Conservation (phyloP, 73 alveolate species). For the Vitrella brassicaformis region DNA sequence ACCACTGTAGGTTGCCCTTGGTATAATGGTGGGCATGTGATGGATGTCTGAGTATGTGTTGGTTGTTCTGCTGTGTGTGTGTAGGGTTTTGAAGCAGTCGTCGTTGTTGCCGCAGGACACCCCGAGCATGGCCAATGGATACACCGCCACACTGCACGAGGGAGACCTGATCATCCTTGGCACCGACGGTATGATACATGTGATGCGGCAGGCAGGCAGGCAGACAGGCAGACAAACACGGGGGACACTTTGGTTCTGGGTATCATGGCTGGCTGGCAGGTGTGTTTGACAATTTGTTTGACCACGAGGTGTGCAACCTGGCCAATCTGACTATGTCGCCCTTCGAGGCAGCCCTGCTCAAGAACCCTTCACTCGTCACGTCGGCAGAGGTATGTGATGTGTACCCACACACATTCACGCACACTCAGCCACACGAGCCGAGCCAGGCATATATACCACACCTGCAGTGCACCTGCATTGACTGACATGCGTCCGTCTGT, state of each 20-base stretch:
- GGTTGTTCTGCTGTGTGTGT: neutral
- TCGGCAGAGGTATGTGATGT: neutral
- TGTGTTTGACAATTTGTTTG: constrained; percentile 35
- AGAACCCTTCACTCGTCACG: neutral
- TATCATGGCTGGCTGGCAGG: neutral
- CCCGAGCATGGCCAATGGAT: neutral
- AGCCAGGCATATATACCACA: neutral
- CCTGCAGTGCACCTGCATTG: too few species aligned
- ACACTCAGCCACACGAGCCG: neutral
- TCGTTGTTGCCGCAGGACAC: neutral
- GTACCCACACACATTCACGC: neutral
- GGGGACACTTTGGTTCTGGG: neutral
- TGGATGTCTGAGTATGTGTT: neutral
- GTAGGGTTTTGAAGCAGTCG: neutral
- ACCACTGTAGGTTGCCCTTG: neutral
- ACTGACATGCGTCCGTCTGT: too few species aligned
- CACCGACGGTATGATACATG: constrained; percentile 35
- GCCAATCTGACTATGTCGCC: neutral
- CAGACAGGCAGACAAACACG: neutral
- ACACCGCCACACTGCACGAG: constrained; percentile 1
- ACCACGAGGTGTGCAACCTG: constrained; percentile 3
- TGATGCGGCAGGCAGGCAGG: too few species aligned
- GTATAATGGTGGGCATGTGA: too few species aligned
- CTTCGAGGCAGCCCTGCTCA: neutral
- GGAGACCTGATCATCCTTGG: constrained; percentile 31